These are phyloP conservation scores for Teunomyces atbi DNA, from an alignment of 805 yeast genomes.

Conservation along the genomic window DNA sequence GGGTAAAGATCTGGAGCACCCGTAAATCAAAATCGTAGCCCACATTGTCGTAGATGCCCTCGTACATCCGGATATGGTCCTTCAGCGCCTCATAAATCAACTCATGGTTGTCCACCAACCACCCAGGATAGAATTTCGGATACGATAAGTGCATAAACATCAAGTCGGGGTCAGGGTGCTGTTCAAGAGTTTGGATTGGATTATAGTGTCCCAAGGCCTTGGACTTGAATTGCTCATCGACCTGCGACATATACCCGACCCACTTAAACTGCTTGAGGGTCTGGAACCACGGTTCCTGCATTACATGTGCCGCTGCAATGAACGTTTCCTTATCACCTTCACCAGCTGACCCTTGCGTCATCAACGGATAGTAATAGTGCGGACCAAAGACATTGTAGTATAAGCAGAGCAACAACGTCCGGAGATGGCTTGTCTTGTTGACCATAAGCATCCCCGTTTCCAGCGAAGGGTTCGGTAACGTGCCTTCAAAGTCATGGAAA, in stretches of 20 bases:
- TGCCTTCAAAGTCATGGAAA: slow-evolving; percentile 60
- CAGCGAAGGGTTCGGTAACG: slow-evolving; percentile 64
- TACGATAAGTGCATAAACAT: slow-evolving; percentile 60
- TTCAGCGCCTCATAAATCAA: slow-evolving; percentile 29
- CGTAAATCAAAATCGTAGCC: slow-evolving; percentile 45
- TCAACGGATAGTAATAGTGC: slow-evolving; percentile 59
- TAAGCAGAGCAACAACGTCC: slow-evolving; percentile 55
- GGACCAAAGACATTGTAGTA: slow-evolving; percentile 71
- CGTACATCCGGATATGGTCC: slow-evolving; percentile 42
- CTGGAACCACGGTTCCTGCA: slow-evolving; percentile 52
- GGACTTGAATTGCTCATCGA: slow-evolving; percentile 15
- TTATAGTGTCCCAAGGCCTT: slow-evolving; percentile 41
- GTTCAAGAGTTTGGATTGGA: slow-evolving; percentile 23
- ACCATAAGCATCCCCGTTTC: slow-evolving; percentile 72
- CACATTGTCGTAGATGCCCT: slow-evolving; percentile 29
- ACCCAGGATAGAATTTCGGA: slow-evolving; percentile 45
- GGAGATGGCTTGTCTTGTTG: slow-evolving; percentile 57
- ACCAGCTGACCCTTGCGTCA: slow-evolving; percentile 73
- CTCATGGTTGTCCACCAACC: slow-evolving; percentile 33
- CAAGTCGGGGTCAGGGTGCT: slow-evolving; percentile 14
- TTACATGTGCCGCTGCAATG: slow-evolving; percentile 61
- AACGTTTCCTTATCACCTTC: slow-evolving; percentile 83
- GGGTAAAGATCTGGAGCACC: slow-evolving; percentile 36
- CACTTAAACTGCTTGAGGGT: slow-evolving; percentile 43
- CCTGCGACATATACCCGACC: slow-evolving; percentile 36